A percentile compares a stretch with the other conserved stretches of the same genome.
phyloP scores from a whole-genome alignment of 1,284 basidiomycete genomes.

The Sanghuangporus sanghuang region DNA sequence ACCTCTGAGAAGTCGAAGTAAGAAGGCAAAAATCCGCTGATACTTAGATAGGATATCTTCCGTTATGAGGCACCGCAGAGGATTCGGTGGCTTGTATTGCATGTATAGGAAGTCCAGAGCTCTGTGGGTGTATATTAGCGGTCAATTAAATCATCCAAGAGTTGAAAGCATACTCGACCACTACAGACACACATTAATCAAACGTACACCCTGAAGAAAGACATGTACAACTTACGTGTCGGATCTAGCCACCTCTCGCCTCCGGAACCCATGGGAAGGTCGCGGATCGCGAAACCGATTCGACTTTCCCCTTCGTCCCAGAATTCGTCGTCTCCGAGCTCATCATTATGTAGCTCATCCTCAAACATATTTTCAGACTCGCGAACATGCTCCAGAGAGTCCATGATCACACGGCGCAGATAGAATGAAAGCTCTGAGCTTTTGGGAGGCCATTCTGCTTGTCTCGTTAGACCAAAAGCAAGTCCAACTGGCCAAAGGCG shows the following conservation, averaged over 20 bases:
- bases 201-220: neutral
- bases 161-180: conserved; percentile 45
- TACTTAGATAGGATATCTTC: conserved; percentile 74
- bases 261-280: conserved; percentile 57
- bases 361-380: conserved; percentile 27
- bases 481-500: conserved; percentile 67
- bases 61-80: conserved; percentile 68
- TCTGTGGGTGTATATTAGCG: conserved; percentile 32
- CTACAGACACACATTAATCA: conserved; percentile 26
- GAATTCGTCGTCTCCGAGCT: conserved; percentile 27
- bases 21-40: conserved; percentile 73
- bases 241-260: conserved; percentile 77
- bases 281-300: conserved; percentile 77
- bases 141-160: neutral
- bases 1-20: conserved; percentile 76
- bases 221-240: conserved; percentile 43
- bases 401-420: conserved; percentile 74
- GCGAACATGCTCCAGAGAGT: conserved; percentile 42
- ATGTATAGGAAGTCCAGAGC: conserved; percentile 86
- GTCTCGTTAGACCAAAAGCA: conserved; percentile 60
- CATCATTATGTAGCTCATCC: neutral
- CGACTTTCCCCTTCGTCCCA: conserved; percentile 68
- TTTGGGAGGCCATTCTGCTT: conserved; percentile 76
- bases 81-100: conserved; percentile 75
- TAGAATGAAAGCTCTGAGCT: conserved; percentile 79